Conservation (phyloP, 352 stramenopile genomes). For the Phytophthora ramorum region DNA sequence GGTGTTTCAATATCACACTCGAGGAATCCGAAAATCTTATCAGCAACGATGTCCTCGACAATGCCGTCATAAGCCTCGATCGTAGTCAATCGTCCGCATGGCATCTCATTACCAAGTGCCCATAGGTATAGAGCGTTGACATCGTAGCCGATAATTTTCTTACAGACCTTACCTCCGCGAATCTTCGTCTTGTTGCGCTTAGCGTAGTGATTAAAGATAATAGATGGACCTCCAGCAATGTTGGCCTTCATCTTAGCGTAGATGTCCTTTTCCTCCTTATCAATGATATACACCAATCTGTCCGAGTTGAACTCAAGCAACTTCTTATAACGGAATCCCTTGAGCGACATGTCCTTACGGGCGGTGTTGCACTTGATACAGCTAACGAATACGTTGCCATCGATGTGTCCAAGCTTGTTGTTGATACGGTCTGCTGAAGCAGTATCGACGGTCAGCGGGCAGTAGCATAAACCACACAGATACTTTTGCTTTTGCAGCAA, state of each 20-base stretch:
- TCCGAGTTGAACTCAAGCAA: constrained; percentile 19
- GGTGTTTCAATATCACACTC: constrained; percentile 1
- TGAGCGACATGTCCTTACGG: constrained; percentile 12
- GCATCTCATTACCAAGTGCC: constrained; percentile 39
- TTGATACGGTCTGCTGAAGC: constrained; percentile 32
- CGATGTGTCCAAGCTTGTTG: background rate
- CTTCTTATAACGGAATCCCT: constrained; percentile 22
- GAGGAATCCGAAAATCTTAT: background rate
- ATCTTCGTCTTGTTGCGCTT: constrained; percentile 10
- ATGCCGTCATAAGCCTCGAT: background rate
- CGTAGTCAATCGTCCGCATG: constrained; percentile 28
- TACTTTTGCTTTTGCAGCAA: constrained; percentile 28
- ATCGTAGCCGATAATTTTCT: constrained; percentile 21
- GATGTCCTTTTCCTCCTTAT: constrained; percentile 14
- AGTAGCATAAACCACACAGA: constrained; percentile 28
- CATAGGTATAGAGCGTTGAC: constrained; percentile 10
- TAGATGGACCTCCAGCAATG: constrained; percentile 7
- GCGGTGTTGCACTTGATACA: constrained; percentile 17
- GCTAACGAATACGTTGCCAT: constrained; percentile 20
- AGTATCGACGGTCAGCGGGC: constrained; percentile 21
- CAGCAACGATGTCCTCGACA: constrained; percentile 17
- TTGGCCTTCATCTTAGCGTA: constrained; percentile 14
- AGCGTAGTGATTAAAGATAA: constrained; percentile 1
- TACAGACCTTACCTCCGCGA: constrained; percentile 16
- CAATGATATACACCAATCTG: constrained; percentile 1